Evolutionary conservation across 345 rosid species (phyloP).

Genomic region (Hypericum perforatum): DNA sequence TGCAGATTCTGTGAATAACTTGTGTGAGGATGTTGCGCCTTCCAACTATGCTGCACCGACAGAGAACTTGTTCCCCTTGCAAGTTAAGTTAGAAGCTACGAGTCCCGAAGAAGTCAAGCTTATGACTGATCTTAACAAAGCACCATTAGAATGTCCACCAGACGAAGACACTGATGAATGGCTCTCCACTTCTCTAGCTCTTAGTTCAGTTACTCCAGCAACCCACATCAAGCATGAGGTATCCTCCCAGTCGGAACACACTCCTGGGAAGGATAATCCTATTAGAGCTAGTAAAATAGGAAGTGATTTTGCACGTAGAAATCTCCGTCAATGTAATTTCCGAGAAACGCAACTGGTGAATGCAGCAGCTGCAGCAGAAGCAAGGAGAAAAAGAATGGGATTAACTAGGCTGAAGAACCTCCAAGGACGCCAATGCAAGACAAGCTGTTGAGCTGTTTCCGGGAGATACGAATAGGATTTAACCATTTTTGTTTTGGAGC

Average conservation of each 20-base stretch:
- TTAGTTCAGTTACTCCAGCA: slow-evolving; percentile 15
- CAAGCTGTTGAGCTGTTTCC: slow-evolving; percentile 34
- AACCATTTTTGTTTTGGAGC: no score
- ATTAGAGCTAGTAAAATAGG: slow-evolving; percentile 18
- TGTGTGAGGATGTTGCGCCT: slow-evolving; percentile 23
- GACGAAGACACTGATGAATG: slow-evolving; percentile 20
- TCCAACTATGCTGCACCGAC: slow-evolving; percentile 21
- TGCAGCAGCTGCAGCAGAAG: slow-evolving; percentile 59
- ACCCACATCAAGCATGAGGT: slow-evolving; percentile 15
- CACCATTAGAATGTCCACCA: slow-evolving; percentile 10
- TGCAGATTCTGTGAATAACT: slow-evolving; percentile 26
- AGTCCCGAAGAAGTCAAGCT: slow-evolving; percentile 26
- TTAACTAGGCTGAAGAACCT: slow-evolving; percentile 65
- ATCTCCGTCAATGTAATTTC: slow-evolving; percentile 17
- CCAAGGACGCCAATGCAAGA: slow-evolving; percentile 50
- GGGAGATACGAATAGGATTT: background rate
- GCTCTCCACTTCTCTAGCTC: slow-evolving; percentile 14
- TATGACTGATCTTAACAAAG: slow-evolving; percentile 29
- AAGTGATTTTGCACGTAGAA: slow-evolving; percentile 25
- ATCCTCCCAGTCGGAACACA: slow-evolving; percentile 5
- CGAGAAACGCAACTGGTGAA: slow-evolving; percentile 29
- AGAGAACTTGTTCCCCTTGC: slow-evolving; percentile 13
- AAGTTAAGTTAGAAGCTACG: slow-evolving; percentile 38
- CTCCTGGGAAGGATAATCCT: slow-evolving; percentile 8
- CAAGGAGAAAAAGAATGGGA: slow-evolving; percentile 77